phyloP scores from a whole-genome alignment of 768 basidiomycete species.

The Mycena rebaudengoi region DNA sequence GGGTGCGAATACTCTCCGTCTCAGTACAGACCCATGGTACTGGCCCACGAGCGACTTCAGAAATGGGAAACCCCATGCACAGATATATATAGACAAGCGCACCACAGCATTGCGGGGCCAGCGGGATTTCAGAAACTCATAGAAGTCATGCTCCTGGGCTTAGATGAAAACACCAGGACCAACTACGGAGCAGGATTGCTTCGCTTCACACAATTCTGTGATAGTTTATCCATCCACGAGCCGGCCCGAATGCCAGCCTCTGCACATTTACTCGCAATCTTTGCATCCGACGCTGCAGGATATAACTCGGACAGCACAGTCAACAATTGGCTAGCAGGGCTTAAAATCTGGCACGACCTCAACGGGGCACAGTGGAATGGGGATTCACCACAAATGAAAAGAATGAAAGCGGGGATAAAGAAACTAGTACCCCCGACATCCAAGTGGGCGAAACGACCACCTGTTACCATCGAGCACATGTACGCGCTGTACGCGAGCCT shows the following conservation, averaged over 20 bases:
- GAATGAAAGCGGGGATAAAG: slow-evolving; percentile 15
- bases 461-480: slow-evolving; percentile 42
- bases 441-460: slow-evolving; percentile 24
- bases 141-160: slow-evolving; percentile 6
- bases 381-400: slow-evolving; percentile 8
- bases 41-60: not conserved
- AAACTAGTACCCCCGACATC: slow-evolving; percentile 30
- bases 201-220: slow-evolving; percentile 43
- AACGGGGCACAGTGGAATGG: slow-evolving; percentile 44
- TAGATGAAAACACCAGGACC: slow-evolving; percentile 20
- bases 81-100: not conserved
- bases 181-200: slow-evolving; percentile 44
- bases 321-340: slow-evolving; percentile 38
- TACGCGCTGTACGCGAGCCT: slow-evolving; percentile 27
- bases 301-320: slow-evolving; percentile 27
- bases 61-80: slow-evolving; percentile 1
- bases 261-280: slow-evolving; percentile 36
- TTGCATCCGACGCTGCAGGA: slow-evolving; percentile 30
- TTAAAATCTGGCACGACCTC: slow-evolving; percentile 45
- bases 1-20: slow-evolving; percentile 1
- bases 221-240: slow-evolving; percentile 33
- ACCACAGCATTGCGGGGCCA: not conserved
- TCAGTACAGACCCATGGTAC: not conserved
- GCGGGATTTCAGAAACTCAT: not conserved
- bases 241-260: slow-evolving; percentile 36